These are phyloP conservation scores for Chaetomium olivaceum DNA, from an alignment of 2,329 filamentous ascomycete genomes.

Conservation along the genomic window DNA sequence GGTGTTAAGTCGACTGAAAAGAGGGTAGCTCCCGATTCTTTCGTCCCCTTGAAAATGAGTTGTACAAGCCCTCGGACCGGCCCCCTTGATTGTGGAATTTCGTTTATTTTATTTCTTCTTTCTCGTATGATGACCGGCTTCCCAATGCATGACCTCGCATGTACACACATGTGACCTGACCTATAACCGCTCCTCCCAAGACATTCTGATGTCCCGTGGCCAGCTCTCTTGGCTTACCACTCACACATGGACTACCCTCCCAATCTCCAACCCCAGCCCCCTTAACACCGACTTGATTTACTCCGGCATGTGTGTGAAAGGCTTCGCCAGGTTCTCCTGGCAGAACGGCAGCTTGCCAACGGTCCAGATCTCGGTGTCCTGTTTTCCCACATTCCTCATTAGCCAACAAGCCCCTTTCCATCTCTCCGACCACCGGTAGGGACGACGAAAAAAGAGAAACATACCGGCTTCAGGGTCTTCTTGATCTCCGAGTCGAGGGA, in stretches of 20 bases:
- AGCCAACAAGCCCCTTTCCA: background rate
- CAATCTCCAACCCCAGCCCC: background rate
- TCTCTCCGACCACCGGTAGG: background rate
- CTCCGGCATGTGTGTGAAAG: conserved; percentile 58
- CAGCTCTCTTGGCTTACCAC: background rate
- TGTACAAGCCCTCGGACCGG: background rate
- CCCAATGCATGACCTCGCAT: background rate
- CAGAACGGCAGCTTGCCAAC: conserved; percentile 69
- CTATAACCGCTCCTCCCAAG: background rate
- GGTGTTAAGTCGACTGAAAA: too few relatives aligned
- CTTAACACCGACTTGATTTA: conserved; percentile 7
- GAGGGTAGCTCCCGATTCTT: too few relatives aligned
- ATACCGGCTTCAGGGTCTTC: conserved; percentile 65
- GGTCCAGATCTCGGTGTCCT: conserved; percentile 71
- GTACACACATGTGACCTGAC: background rate
- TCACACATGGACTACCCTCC: background rate
- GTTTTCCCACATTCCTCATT: background rate
- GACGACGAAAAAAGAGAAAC: conserved; percentile 33
- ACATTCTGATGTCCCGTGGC: background rate
- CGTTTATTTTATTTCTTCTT: background rate
- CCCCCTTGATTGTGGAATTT: background rate
- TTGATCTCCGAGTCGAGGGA: conserved; percentile 64
- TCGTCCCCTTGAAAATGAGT: background rate
- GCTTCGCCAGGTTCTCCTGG: conserved; percentile 63
- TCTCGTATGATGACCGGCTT: background rate